A percentile compares a stretch with the other conserved stretches of the same genome.
These are phyloP conservation scores for Clarireedia homoeocarpa DNA, from an alignment of 2,329 filamentous ascomycete species.

Conservation along the genomic window DNA sequence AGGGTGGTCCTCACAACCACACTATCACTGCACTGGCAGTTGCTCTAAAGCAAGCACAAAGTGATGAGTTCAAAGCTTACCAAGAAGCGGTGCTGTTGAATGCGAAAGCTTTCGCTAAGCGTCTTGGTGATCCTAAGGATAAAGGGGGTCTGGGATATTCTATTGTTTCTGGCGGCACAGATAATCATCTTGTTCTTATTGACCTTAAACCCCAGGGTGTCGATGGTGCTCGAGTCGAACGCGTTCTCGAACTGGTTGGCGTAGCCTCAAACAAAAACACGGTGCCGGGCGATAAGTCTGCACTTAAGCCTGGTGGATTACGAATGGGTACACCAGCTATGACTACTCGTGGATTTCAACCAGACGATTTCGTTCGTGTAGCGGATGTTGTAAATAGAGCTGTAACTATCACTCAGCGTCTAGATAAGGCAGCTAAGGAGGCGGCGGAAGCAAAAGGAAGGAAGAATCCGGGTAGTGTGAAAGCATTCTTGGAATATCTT, in stretches of 20 bases:
- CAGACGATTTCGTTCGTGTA: conserved; percentile 80
- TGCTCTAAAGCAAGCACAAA: conserved; percentile 87
- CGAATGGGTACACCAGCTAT: conserved; percentile 95
- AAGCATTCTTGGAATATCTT: conserved; percentile 60
- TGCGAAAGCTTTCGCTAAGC: conserved; percentile 73
- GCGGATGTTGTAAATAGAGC: conserved; percentile 80
- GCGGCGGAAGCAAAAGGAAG: conserved; percentile 59
- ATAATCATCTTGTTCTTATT: conserved; percentile 91
- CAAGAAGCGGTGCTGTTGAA: conserved; percentile 87
- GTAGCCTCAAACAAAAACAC: conserved; percentile 99
- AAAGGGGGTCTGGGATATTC: conserved; percentile 76
- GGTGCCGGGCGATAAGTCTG: conserved; percentile 89
- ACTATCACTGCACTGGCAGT: conserved; percentile 95
- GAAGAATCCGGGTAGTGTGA: conserved; percentile 57
- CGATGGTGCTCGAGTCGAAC: conserved; percentile 84
- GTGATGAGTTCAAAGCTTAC: conserved; percentile 84
- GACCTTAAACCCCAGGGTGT: conserved; percentile 85
- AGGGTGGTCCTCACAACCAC: conserved; percentile 97
- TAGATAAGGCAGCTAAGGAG: conserved; percentile 66
- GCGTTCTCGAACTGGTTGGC: conserved; percentile 82
- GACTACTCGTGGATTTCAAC: conserved; percentile 89
- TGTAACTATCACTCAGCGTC: conserved; percentile 67
- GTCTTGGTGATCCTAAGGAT: conserved; percentile 54
- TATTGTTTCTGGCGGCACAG: conserved; percentile 87
- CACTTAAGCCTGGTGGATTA: conserved; percentile 85